A percentile compares a stretch with the other conserved stretches of the same genome.
phyloP scores from a whole-genome alignment of 2,329 filamentous ascomycete genomes.

The Pseudogymnoascus sp. region DNA sequence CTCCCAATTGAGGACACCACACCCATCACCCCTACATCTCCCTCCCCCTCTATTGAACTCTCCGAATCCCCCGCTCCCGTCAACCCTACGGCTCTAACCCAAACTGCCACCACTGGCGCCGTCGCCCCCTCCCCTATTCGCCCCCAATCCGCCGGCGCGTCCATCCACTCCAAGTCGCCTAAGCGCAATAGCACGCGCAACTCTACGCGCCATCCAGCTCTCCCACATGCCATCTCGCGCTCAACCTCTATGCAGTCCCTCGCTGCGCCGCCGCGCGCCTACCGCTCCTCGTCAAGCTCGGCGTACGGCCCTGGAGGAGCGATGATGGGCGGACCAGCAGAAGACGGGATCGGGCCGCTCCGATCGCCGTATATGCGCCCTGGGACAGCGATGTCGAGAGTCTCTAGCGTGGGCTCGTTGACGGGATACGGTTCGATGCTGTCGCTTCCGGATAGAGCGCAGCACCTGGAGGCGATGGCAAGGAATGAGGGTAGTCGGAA shows the following conservation, averaged over 20 bases:
- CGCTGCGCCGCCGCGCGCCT: not conserved
- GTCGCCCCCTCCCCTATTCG: conserved; percentile 29
- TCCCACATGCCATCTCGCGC: not conserved
- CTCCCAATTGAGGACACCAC: conserved; percentile 2
- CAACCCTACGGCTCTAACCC: conserved; percentile 20
- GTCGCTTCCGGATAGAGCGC: not conserved
- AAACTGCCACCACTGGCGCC: conserved; percentile 35
- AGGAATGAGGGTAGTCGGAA: not conserved
- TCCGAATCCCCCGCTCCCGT: conserved; percentile 19
- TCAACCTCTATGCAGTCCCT: not conserved
- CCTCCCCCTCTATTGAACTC: conserved; percentile 18
- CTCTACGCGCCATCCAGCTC: not conserved
- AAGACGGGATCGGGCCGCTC: conserved; percentile 4
- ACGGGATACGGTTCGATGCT: not conserved
- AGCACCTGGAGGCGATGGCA: not conserved
- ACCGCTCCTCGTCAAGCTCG: not conserved
- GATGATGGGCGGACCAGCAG: not conserved
- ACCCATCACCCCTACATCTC: not conserved
- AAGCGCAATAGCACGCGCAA: not conserved
- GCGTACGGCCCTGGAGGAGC: not conserved
- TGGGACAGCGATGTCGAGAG: not conserved
- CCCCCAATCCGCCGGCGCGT: not conserved
- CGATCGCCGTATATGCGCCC: not conserved
- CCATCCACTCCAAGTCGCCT: not conserved
- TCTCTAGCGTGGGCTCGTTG: not conserved